Base-by-base conservation (phyloP, 2,329 filamentous ascomycete species). In the Nemania serpens region DNA sequence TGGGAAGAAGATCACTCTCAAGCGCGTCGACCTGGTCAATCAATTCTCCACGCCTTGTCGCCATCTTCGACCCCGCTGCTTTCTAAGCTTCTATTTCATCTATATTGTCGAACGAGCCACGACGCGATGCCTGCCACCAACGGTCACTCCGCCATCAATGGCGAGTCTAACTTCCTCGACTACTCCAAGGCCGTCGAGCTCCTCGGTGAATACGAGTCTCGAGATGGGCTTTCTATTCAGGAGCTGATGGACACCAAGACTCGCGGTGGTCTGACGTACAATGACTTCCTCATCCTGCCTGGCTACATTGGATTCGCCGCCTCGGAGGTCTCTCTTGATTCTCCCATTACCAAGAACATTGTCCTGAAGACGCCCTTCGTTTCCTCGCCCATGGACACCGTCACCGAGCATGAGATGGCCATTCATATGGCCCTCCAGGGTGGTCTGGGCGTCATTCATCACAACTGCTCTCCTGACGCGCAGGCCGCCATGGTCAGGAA, bases 401-500 rank as follows among this genome's bases (percentile, higher is more conserved):
- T 99, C 76, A 99, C 96, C 45, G 95, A 99, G 82, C 91, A 97
- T 81, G 94, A 96, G 77, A 99, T 99, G 96, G 96, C 95, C 67
- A 98, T 99, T 72, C 91, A 97, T 81, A 97, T 96, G 85, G 91
- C 91, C 54, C 84, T 95, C 34, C 89, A 95, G 74, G 91, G 91
- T 71, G 91, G 91, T 73, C 83, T 96, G 17, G 91, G 95, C 80
- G 93, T 99, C 70, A 96, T 99, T 70, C 95, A 99, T 84, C 95
- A 99, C 86, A 99, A 99, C 84, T 99, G 95, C 85, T 95, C 93
- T n/a, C 86, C 93, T 33, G 92, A 98, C 29, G 91, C 91, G 58
- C 95, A 99, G 82, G 95, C 95, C 68, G 93, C 97, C 82, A 99
- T 99, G 95, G 91, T 99, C 69, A 88, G 92, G 78, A 98, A 97